Evolutionary conservation across 139 green algal species (phyloP).

Genomic region (Chara braunii): DNA sequence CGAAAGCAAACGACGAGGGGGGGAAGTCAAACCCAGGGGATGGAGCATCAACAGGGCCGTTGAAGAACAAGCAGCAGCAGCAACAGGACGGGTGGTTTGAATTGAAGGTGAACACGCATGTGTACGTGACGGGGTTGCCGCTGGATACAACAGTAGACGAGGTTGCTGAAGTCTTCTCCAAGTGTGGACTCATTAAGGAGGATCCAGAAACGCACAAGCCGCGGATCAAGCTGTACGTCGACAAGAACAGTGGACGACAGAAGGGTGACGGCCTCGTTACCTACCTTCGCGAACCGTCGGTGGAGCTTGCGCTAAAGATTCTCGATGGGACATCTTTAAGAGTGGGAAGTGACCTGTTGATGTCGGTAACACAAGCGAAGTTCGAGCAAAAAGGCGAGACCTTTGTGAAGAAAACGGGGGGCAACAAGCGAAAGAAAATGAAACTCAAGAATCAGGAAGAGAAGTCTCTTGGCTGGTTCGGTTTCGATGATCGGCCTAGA

Average conservation of each 20-base stretch:
- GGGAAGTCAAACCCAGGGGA: too few species aligned
- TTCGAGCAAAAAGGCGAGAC: conserved; percentile 39
- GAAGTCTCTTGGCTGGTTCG: conserved; percentile 56
- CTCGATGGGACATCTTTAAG: conserved; percentile 62
- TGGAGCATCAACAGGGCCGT: too few species aligned
- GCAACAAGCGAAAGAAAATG: conserved; percentile 35
- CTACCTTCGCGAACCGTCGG: conserved; percentile 63
- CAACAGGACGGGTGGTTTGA: conserved; percentile 61
- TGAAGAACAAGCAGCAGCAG: conserved; percentile 4
- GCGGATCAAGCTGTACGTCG: conserved; percentile 63
- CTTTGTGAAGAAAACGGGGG: conserved; percentile 10
- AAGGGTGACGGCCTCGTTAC: conserved; percentile 86
- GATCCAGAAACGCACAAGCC: conserved; percentile 41
- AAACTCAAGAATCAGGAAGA: conserved; percentile 15
- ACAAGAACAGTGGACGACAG: conserved; percentile 54
- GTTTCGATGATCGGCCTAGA: conserved; percentile 72
- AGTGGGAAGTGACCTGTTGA: conserved; percentile 48
- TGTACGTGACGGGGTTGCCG: conserved; percentile 89
- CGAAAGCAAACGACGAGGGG: too few species aligned
- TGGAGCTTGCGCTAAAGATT: conserved; percentile 69
- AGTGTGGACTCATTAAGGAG: conserved; percentile 71
- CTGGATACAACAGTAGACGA: conserved; percentile 72
- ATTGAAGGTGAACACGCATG: conserved; percentile 82
- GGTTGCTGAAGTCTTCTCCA: conserved; percentile 54
- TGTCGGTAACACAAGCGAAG: conserved; percentile 38